Percentiles rank a stretch among this genome's conserved stretches.
These are phyloP conservation scores for Lactarius trivialis DNA, from an alignment of 768 basidiomycete genomes.

Conservation along the genomic window DNA sequence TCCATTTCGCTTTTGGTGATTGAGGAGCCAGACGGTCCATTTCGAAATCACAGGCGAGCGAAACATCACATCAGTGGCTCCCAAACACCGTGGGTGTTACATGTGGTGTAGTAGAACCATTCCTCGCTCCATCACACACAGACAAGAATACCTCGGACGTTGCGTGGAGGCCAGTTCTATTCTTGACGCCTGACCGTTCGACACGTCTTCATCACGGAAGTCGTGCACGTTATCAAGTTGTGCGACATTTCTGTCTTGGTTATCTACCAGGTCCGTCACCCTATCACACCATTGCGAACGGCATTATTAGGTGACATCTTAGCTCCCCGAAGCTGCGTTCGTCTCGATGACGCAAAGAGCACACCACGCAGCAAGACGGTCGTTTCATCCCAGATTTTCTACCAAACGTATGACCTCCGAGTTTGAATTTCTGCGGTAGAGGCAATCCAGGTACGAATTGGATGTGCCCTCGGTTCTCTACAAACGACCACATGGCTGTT, in stretches of 20 bases:
- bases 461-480: background rate
- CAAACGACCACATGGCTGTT: background rate
- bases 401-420: background rate
- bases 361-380: background rate
- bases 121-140: background rate
- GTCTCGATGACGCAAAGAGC: background rate
- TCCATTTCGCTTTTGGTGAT: background rate
- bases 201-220: background rate
- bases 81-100: background rate
- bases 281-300: background rate
- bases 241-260: background rate
- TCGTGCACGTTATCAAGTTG: background rate
- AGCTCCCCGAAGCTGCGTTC: background rate
- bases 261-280: background rate
- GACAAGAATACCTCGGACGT: background rate
- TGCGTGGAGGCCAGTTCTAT: background rate
- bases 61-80: background rate
- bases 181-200: too few relatives aligned
- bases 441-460: background rate
- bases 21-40: background rate
- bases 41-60: background rate
- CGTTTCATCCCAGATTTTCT: background rate
- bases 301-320: background rate
- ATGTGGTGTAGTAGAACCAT: background rate
- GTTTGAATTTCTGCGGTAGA: background rate